Conservation (phyloP, 2,329 filamentous ascomycete species). For the Coniella vitis region DNA sequence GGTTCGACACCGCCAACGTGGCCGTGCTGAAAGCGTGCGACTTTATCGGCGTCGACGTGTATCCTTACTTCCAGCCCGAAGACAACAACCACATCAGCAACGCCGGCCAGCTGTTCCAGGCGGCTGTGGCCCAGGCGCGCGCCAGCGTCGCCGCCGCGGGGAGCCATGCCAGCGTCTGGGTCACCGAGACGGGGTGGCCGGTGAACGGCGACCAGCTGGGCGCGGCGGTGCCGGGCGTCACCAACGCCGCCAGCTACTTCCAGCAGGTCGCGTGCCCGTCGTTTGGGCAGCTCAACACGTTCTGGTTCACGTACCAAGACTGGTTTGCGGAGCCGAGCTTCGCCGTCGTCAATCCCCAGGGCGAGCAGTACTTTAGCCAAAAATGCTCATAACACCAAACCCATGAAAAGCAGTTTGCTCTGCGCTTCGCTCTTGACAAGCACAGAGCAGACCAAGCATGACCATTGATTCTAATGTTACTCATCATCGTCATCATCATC, state of each 20-base stretch:
- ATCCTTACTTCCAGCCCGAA: constrained; percentile 75
- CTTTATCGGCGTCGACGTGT: constrained; percentile 78
- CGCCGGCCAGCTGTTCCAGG: constrained; percentile 62
- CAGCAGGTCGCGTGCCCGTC: constrained; percentile 64
- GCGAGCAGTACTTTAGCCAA: constrained; percentile 4
- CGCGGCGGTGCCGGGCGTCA: constrained; percentile 52
- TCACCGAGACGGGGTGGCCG: constrained; percentile 87
- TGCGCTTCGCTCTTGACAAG: too few species aligned
- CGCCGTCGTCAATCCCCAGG: constrained; percentile 2
- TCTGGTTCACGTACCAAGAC: constrained; percentile 57
- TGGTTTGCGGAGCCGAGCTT: constrained; percentile 5
- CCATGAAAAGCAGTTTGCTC: neutral
- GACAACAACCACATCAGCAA: constrained; percentile 58
- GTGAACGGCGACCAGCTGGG: constrained; percentile 59
- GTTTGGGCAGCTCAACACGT: constrained; percentile 58
- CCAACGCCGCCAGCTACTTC: constrained; percentile 77
- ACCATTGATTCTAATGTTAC: too few species aligned
- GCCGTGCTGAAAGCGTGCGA: constrained; percentile 64
- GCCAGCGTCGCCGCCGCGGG: constrained; percentile 51
- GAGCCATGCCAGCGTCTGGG: constrained; percentile 65
- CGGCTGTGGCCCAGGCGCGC: constrained; percentile 42
- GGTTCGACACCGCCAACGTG: constrained; percentile 64
- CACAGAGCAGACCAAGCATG: too few species aligned
- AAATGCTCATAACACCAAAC: neutral
- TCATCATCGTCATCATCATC: too few species aligned